These are phyloP conservation scores for Paraleonurus japonicus DNA, from an alignment of 257 asterid species.

Conservation along the genomic window DNA sequence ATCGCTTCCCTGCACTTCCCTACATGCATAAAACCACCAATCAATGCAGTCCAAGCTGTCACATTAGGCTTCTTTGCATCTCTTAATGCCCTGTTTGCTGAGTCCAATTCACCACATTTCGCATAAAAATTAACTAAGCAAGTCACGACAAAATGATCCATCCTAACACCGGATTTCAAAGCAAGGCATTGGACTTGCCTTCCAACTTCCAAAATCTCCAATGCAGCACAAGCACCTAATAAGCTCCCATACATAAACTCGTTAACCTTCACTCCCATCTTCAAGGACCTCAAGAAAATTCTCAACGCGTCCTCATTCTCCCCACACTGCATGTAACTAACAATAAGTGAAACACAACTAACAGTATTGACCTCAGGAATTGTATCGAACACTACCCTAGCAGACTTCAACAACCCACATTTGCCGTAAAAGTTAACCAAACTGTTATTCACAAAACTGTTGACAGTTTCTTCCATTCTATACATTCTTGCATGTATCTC, in stretches of 20 bases:
- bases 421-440: constrained; percentile 79
- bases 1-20: constrained; percentile 53
- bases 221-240: constrained; percentile 61
- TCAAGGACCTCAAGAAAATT: constrained; percentile 51
- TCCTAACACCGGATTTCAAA: constrained; percentile 45
- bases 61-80: constrained; percentile 51
- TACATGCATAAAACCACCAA: constrained; percentile 63
- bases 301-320: constrained; percentile 56
- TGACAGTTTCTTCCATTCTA: constrained; percentile 40
- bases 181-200: constrained; percentile 62
- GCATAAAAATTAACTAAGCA: constrained; percentile 67
- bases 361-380: constrained; percentile 51
- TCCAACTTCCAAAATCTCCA: constrained; percentile 49
- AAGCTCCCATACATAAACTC: constrained; percentile 58
- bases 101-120: constrained; percentile 59
- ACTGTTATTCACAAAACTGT: constrained; percentile 49
- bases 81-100: constrained; percentile 48
- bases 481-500: constrained; percentile 68
- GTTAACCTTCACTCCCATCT: constrained; percentile 50
- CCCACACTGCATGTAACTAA: constrained; percentile 53
- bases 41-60: constrained; percentile 79
- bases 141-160: constrained; percentile 62
- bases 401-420: constrained; percentile 60
- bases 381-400: constrained; percentile 53
- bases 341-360: constrained; percentile 66